Evolutionary conservation across 2,329 filamentous ascomycete species (phyloP).

Genomic region (Amauroascus niger): DNA sequence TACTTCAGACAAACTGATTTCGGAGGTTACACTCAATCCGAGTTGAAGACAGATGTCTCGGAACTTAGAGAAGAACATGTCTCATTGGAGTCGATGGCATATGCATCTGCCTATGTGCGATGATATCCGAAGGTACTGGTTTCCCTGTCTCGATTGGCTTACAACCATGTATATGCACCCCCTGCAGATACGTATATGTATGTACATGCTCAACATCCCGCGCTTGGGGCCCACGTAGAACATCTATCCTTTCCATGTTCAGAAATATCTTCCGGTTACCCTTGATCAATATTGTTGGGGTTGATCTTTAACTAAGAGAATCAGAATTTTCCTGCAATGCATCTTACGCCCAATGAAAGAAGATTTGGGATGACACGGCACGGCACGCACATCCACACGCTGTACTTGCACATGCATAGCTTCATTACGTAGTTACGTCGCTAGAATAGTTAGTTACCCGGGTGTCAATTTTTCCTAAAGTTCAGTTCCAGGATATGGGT

Average conservation of each 20-base stretch:
- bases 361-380: too few species aligned
- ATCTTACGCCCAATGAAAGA: too few species aligned
- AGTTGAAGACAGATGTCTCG: neutral
- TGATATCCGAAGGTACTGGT: neutral
- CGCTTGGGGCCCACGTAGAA: neutral
- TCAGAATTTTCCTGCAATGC: too few species aligned
- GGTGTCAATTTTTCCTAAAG: too few species aligned
- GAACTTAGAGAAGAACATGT: neutral
- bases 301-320: neutral
- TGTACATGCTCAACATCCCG: neutral
- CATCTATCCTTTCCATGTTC: neutral
- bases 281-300: neutral
- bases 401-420: too few species aligned
- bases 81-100: neutral
- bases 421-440: too few species aligned
- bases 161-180: neutral
- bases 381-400: too few species aligned
- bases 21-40: neutral
- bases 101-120: neutral
- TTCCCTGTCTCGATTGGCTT: neutral
- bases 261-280: neutral
- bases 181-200: neutral
- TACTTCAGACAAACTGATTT: neutral
- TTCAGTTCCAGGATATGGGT: too few species aligned
- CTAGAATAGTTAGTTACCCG: too few species aligned